These are phyloP conservation scores for Eucalyptus cladocalyx DNA, from an alignment of 345 rosid species.

Conservation along the genomic window DNA sequence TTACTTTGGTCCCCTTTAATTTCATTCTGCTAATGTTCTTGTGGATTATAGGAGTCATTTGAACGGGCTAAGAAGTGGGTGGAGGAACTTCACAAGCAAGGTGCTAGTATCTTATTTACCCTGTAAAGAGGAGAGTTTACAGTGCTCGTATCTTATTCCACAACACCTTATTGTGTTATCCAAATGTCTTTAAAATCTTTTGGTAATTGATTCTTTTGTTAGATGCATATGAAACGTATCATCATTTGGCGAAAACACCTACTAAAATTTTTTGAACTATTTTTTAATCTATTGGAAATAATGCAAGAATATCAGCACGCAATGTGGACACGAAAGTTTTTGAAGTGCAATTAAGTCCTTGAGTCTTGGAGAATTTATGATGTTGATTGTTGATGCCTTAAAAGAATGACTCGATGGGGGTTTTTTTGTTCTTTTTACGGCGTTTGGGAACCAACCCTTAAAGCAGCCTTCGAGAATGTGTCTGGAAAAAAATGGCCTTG, in stretches of 20 bases:
- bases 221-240: neutral
- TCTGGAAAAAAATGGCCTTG: neutral
- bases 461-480: neutral
- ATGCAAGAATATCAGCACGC: neutral
- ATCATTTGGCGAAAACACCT: neutral
- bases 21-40: neutral
- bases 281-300: neutral
- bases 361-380: neutral
- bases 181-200: neutral
- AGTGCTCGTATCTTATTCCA: neutral
- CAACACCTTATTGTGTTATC: neutral
- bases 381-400: neutral
- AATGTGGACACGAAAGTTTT: neutral
- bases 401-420: neutral
- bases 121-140: neutral
- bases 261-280: neutral
- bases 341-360: neutral
- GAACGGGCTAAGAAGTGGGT: slow-evolving; percentile 60
- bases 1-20: neutral
- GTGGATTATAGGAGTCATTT: slow-evolving; percentile 28
- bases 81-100: slow-evolving; percentile 51
- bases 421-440: neutral
- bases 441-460: neutral
- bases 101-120: neutral
- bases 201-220: neutral